phyloP scores from a whole-genome alignment of 1,284 basidiomycete genomes.

The Earliella scabrosa region DNA sequence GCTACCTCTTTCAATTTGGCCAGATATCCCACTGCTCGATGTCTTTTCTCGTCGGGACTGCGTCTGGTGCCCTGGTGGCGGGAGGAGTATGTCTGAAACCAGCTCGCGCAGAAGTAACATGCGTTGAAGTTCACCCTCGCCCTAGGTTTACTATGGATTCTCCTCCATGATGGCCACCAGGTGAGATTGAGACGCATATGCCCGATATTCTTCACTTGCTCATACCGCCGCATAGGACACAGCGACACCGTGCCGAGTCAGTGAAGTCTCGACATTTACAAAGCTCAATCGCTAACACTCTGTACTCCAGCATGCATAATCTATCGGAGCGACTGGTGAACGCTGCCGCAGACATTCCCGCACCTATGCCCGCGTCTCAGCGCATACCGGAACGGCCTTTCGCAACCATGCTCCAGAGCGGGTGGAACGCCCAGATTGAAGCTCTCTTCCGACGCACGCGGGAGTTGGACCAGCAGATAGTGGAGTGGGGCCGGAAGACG shows the following conservation, averaged over 20 bases:
- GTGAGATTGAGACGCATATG: constrained; percentile 15
- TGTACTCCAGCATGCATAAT: constrained; percentile 27
- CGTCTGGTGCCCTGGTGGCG: constrained; percentile 29
- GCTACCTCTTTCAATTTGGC: too few relatives aligned
- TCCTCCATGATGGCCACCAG: constrained; percentile 34
- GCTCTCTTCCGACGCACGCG: constrained; percentile 27
- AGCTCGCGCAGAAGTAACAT: constrained; percentile 7
- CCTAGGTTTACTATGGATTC: constrained; percentile 40
- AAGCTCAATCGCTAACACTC: background rate
- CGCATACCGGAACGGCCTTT: constrained; percentile 34
- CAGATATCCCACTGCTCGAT: constrained; percentile 15
- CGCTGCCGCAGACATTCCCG: constrained; percentile 23
- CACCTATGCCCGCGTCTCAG: constrained; percentile 29
- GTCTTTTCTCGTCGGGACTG: constrained; percentile 36
- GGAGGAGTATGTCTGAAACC: constrained; percentile 27
- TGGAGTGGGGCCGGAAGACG: constrained; percentile 30
- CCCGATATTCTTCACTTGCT: background rate
- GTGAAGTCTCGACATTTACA: constrained; percentile 3
- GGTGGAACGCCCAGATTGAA: constrained; percentile 36
- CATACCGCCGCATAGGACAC: constrained; percentile 23
- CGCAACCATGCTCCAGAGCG: constrained; percentile 28
- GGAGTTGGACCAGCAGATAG: constrained; percentile 26
- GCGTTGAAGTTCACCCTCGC: background rate
- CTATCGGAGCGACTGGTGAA: constrained; percentile 33
- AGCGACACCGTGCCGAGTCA: constrained; percentile 32